phyloP scores from a whole-genome alignment of 140 eudicot genomes.

The Cichorium intybus region DNA sequence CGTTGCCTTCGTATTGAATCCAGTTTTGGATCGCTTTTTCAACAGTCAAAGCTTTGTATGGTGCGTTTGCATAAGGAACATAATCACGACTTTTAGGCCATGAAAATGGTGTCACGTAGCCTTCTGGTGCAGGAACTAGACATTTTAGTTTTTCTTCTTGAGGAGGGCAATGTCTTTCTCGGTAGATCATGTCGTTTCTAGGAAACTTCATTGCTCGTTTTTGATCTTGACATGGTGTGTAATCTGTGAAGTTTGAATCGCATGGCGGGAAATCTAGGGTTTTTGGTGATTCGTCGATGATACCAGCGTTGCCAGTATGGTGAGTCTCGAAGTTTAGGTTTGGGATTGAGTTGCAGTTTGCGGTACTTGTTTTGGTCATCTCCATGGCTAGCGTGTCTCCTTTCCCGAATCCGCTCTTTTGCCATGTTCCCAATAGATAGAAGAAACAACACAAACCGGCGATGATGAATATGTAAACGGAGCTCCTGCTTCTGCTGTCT shows the following conservation, averaged over 20 bases:
- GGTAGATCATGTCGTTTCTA: conserved; percentile 62
- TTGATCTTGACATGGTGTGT: conserved; percentile 80
- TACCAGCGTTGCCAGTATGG: conserved; percentile 48
- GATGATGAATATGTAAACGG: conserved; percentile 51
- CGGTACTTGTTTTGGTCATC: conserved; percentile 39
- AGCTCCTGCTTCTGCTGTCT: conserved; percentile 59
- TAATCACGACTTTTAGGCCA: conserved; percentile 91
- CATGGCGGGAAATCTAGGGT: conserved; percentile 43
- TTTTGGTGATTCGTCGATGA: conserved; percentile 37
- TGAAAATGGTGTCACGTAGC: conserved; percentile 74
- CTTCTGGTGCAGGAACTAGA: conserved; percentile 83
- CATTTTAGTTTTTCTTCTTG: conserved; percentile 56
- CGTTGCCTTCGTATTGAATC: conserved; percentile 82
- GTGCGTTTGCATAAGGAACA: conserved; percentile 82
- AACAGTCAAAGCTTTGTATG: conserved; percentile 76
- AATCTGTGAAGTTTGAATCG: conserved; percentile 44
- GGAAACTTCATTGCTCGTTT: conserved; percentile 72
- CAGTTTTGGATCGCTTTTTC: conserved; percentile 88
- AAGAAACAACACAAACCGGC: conserved; percentile 66
- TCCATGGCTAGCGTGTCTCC: conserved; percentile 60
- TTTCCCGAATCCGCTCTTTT: conserved; percentile 68
- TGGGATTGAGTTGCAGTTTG: conserved; percentile 43
- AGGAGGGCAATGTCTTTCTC: conserved; percentile 84
- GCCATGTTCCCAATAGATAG: conserved; percentile 76
- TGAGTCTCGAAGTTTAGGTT: conserved; percentile 71